phyloP scores from a whole-genome alignment of 2,329 filamentous ascomycete genomes.

The Aspergillus viridinutans region DNA sequence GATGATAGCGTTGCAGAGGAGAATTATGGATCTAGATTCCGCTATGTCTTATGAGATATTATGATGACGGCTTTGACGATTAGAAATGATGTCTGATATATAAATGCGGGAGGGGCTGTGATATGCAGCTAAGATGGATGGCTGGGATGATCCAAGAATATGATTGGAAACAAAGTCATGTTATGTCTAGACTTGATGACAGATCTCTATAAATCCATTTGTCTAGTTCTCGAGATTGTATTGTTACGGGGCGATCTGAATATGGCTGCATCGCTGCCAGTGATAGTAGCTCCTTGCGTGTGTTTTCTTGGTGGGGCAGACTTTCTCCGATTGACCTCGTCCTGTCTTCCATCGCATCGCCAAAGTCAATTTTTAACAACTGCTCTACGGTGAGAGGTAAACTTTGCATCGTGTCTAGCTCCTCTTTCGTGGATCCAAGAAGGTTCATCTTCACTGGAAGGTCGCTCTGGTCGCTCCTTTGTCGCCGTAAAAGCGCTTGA shows the following conservation, averaged over 20 bases:
- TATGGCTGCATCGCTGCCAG: background rate
- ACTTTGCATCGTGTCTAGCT: background rate
- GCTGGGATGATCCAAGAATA: background rate
- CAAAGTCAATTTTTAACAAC: background rate
- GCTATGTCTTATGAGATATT: slow-evolving; percentile 32
- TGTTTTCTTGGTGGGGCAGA: background rate
- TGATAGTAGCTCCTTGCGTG: background rate
- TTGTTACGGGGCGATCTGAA: background rate
- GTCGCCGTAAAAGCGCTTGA: background rate
- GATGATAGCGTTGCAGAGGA: slow-evolving; percentile 30
- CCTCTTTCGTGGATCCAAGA: background rate
- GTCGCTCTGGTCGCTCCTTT: background rate
- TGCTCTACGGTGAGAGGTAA: background rate
- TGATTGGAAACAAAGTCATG: background rate
- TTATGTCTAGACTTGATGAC: background rate
- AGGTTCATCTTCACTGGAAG: background rate
- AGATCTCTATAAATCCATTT: background rate
- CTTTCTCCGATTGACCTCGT: background rate
- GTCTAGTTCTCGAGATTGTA: background rate
- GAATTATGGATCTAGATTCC: slow-evolving; percentile 37
- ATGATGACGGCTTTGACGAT: background rate
- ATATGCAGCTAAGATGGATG: background rate
- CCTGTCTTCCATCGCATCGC: background rate
- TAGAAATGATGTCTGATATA: background rate
- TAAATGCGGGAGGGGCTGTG: background rate